These are phyloP conservation scores for Hypoxylon lienhwacheense DNA, from an alignment of 495 filamentous ascomycete genomes.

Conservation along the genomic window DNA sequence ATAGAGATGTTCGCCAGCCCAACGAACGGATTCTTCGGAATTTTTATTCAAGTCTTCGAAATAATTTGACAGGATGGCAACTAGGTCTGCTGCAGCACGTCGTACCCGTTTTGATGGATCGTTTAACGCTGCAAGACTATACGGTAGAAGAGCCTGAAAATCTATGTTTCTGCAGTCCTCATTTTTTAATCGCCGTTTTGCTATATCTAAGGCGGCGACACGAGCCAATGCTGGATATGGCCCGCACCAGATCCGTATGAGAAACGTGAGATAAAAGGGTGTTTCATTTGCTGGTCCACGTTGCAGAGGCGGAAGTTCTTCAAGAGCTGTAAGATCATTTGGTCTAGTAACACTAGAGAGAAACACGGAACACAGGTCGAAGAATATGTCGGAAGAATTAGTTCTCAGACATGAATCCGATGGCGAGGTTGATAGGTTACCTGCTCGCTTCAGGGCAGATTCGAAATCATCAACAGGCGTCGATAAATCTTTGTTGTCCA, in stretches of 20 bases:
- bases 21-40: constrained; percentile 25
- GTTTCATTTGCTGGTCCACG: constrained; percentile 57
- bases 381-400: constrained; percentile 46
- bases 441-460: constrained; percentile 32
- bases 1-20: constrained; percentile 50
- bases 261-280: constrained; percentile 74
- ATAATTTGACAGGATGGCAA: constrained; percentile 48
- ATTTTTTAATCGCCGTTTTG: constrained; percentile 56
- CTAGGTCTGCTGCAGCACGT: constrained; percentile 67
- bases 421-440: constrained; percentile 44
- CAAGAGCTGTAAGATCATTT: constrained; percentile 57
- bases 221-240: constrained; percentile 67
- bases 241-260: constrained; percentile 72
- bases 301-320: constrained; percentile 59
- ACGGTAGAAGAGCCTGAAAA: constrained; percentile 76
- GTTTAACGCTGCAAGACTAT: constrained; percentile 68
- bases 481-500: constrained; percentile 39
- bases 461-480: constrained; percentile 28
- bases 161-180: constrained; percentile 57
- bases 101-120: constrained; percentile 76
- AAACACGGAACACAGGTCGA: constrained; percentile 66
- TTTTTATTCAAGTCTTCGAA: constrained; percentile 34
- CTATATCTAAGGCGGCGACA: constrained; percentile 64
- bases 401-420: constrained; percentile 53
- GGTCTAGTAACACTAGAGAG: constrained; percentile 57